Percentiles rank a stretch among this genome's conserved stretches.
phyloP scores from a whole-genome alignment of 2,329 filamentous ascomycete genomes.

The Emmonsia crescens region DNA sequence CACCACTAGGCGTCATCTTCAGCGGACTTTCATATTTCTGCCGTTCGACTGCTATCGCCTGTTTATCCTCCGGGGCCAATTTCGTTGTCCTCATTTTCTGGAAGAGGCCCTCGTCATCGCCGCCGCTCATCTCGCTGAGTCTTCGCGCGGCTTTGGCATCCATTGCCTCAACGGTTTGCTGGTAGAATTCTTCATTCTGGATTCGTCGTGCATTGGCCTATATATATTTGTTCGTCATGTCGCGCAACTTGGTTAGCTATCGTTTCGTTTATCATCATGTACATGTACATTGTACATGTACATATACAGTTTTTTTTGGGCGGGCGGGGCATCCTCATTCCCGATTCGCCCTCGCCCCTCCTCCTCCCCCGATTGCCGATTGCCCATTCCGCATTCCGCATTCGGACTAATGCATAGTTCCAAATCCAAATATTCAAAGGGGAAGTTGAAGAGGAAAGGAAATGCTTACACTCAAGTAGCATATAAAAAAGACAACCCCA shows the following conservation, averaged over 20 bases:
- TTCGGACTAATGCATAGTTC: no score
- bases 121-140: constrained; percentile 32
- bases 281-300: no score
- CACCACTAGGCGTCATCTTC: constrained; percentile 25
- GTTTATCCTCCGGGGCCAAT: constrained; percentile 58
- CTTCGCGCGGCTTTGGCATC: constrained; percentile 35
- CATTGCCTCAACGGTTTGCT: constrained; percentile 44
- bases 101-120: constrained; percentile 49
- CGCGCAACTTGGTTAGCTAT: background rate
- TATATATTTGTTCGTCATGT: background rate
- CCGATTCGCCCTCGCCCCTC: no score
- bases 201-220: constrained; percentile 32
- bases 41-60: constrained; percentile 51
- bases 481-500: constrained; percentile 52
- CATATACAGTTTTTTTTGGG: background rate
- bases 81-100: constrained; percentile 58
- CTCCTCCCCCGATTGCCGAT: no score
- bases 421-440: no score
- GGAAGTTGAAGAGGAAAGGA: constrained; percentile 17
- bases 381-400: no score
- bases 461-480: constrained; percentile 59
- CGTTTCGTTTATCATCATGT: background rate
- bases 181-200: constrained; percentile 43
- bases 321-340: background rate
- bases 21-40: constrained; percentile 40